These are phyloP conservation scores for Artemisia argyi DNA, from an alignment of 129 eudicot species.

Conservation along the genomic window DNA sequence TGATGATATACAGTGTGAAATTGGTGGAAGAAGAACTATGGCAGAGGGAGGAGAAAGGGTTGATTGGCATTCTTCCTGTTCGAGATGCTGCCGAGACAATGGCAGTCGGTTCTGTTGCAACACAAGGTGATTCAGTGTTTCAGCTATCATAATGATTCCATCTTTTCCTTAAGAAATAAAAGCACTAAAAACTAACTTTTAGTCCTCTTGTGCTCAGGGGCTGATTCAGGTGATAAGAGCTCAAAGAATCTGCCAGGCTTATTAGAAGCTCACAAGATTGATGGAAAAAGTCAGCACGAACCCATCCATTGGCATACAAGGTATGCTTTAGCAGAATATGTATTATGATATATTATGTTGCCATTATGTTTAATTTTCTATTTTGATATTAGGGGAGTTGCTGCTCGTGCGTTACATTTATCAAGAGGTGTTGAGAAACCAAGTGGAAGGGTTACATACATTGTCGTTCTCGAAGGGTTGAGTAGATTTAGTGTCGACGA, in stretches of 20 bases:
- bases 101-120: slow-evolving; percentile 42
- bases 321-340: slow-evolving; percentile 35
- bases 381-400: slow-evolving; percentile 71
- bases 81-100: slow-evolving; percentile 68
- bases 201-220: slow-evolving; percentile 33
- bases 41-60: slow-evolving; percentile 95
- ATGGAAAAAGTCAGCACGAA: slow-evolving; percentile 70
- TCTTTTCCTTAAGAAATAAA: neutral
- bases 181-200: slow-evolving; percentile 12
- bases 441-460: slow-evolving; percentile 92
- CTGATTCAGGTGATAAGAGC: slow-evolving; percentile 53
- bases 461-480: slow-evolving; percentile 94
- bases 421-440: slow-evolving; percentile 99
- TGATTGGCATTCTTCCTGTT: slow-evolving; percentile 90
- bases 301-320: slow-evolving; percentile 78
- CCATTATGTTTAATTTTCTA: slow-evolving; percentile 3
- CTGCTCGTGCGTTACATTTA: slow-evolving; percentile 94
- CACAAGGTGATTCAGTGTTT: slow-evolving; percentile 44
- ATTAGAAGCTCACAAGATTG: slow-evolving; percentile 53
- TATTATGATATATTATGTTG: neutral
- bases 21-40: slow-evolving; percentile 91
- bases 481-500: slow-evolving; percentile 90
- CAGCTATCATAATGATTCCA: neutral
- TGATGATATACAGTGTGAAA: slow-evolving; percentile 58
- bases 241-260: slow-evolving; percentile 44